Evolutionary conservation across 2,329 filamentous ascomycete species (phyloP).

Genomic region (Neurospora crassa): DNA sequence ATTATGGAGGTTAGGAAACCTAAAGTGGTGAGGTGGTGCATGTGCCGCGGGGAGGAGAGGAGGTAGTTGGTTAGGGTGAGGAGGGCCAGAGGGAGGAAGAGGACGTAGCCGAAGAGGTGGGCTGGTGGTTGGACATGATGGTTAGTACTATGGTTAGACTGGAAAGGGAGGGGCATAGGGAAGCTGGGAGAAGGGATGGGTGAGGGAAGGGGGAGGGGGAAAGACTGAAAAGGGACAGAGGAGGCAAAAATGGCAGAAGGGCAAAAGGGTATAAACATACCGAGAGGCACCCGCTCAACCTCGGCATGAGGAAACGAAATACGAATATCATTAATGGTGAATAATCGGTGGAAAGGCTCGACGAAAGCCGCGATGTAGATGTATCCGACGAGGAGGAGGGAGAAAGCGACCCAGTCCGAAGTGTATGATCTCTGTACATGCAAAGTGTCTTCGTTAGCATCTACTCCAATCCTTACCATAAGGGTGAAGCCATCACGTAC

Average conservation of each 20-base stretch:
- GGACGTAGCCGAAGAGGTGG: constrained; percentile 72
- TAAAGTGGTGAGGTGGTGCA: constrained; percentile 76
- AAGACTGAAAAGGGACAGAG: not conserved
- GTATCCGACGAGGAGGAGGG: constrained; percentile 58
- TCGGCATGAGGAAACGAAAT: constrained; percentile 83
- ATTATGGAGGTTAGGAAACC: constrained; percentile 69
- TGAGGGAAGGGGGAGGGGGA: not conserved
- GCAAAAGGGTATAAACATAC: constrained; percentile 32
- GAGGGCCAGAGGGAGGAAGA: constrained; percentile 57
- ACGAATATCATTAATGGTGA: constrained; percentile 73
- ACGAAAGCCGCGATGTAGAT: constrained; percentile 53
- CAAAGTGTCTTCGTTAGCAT: not conserved
- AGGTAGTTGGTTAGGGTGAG: constrained; percentile 55
- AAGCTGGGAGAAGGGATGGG: not conserved
- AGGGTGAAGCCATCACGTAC: constrained; percentile 23
- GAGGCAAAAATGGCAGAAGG: too few species aligned
- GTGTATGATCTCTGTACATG: constrained; percentile 65
- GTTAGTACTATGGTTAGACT: too few species aligned
- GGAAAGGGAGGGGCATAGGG: not conserved
- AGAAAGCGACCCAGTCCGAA: constrained; percentile 76
- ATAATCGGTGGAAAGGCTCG: constrained; percentile 90
- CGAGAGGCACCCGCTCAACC: constrained; percentile 71
- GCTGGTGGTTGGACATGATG: constrained; percentile 8
- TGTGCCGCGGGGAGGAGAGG: constrained; percentile 56
- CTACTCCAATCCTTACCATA: too few species aligned